Percentiles rank a stretch among this genome's conserved stretches.
phyloP scores from a whole-genome alignment of 306 rosid species.

The Rosa multiflora region DNA sequence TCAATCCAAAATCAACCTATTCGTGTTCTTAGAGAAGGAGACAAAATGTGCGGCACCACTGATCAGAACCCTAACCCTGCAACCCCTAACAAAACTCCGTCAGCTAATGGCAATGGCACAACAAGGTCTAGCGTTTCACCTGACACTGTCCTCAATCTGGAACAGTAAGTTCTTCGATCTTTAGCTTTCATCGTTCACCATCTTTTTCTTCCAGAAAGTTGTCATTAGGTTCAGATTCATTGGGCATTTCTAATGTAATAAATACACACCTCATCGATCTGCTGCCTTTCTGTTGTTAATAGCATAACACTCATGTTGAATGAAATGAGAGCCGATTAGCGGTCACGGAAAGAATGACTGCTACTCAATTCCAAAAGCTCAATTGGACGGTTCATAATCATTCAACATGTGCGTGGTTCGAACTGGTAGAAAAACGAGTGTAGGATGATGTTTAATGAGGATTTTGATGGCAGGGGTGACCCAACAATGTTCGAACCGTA shows the following conservation, averaged over 20 bases:
- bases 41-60: conserved; percentile 24
- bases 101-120: conserved; percentile 21
- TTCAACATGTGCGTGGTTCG: neutral
- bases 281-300: neutral
- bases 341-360: neutral
- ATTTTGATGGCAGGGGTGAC: conserved; percentile 57
- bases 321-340: neutral
- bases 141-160: conserved; percentile 40
- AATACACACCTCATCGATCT: neutral
- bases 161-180: conserved; percentile 32
- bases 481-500: conserved; percentile 42
- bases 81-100: conserved; percentile 15
- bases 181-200: neutral
- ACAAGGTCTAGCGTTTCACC: neutral
- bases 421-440: neutral
- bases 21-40: neutral
- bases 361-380: neutral
- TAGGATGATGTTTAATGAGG: neutral
- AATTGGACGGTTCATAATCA: neutral
- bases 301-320: neutral
- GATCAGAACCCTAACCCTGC: conserved; percentile 15
- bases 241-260: neutral
- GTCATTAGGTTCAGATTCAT: neutral
- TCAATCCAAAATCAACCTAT: neutral
- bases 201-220: neutral